phyloP scores from a whole-genome alignment of 257 asterid species.

The Capsicum baccatum region DNA sequence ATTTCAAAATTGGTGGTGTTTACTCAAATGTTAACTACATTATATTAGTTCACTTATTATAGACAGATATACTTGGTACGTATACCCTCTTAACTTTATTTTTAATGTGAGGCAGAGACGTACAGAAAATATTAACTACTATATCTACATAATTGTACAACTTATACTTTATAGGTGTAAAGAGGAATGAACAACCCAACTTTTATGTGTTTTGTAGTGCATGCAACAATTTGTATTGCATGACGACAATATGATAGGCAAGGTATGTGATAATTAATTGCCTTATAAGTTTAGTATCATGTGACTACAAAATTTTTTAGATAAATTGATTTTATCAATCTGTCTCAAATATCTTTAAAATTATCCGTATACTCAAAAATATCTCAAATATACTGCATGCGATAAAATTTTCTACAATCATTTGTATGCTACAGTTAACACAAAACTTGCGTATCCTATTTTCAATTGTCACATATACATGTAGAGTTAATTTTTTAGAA shows the following conservation, averaged over 20 bases:
- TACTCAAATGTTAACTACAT: background rate
- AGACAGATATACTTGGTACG: background rate
- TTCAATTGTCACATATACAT: background rate
- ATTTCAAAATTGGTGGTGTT: background rate
- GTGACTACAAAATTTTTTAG: background rate
- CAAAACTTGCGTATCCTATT: no score
- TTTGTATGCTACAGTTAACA: background rate
- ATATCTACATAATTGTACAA: background rate
- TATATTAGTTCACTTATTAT: background rate
- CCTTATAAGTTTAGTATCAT: background rate
- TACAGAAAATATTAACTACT: background rate
- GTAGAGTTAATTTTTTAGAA: no score
- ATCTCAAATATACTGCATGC: background rate
- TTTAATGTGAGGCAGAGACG: background rate
- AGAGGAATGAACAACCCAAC: constrained; percentile 17
- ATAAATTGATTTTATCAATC: background rate
- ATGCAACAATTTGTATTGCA: background rate
- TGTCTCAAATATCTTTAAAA: background rate
- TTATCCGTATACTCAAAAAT: background rate
- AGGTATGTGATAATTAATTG: background rate
- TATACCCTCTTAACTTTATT: background rate
- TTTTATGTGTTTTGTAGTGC: constrained; percentile 19
- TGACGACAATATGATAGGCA: background rate
- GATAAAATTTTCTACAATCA: no score
- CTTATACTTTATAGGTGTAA: background rate